phyloP scores from a whole-genome alignment of 1,139 yeast genomes.

The Yamadazyma trypodendri region DNA sequence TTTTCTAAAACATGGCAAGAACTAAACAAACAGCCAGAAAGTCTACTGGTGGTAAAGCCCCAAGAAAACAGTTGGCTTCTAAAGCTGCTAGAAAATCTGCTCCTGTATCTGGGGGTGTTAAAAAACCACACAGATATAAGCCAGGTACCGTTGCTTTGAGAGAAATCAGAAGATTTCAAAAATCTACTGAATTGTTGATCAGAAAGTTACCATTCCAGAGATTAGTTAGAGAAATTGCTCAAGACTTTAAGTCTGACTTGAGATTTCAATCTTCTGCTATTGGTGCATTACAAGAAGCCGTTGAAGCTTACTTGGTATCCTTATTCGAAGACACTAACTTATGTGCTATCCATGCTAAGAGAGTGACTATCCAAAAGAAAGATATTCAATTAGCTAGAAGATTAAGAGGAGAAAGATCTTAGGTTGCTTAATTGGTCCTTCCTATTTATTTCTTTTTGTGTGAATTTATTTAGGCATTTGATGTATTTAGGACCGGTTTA shows the following conservation, averaged over 20 bases:
- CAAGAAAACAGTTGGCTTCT: constrained; percentile 54
- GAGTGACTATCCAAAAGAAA: constrained; percentile 55
- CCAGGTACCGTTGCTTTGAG: constrained; percentile 57
- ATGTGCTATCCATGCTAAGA: constrained; percentile 55
- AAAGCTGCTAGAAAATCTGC: constrained; percentile 56
- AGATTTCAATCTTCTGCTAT: constrained; percentile 53
- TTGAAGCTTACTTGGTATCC: constrained; percentile 52
- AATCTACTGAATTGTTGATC: constrained; percentile 50
- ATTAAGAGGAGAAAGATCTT: constrained; percentile 54
- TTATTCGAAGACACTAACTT: constrained; percentile 53
- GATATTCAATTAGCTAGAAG: constrained; percentile 55
- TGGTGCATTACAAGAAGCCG: constrained; percentile 55
- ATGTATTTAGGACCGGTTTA: no score
- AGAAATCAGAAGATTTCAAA: constrained; percentile 55
- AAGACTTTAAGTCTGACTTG: constrained; percentile 52
- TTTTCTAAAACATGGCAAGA: constrained; percentile 40
- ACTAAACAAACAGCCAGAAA: constrained; percentile 56
- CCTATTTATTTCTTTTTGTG: no score
- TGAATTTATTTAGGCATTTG: no score
- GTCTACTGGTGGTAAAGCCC: constrained; percentile 55
- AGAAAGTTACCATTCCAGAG: constrained; percentile 53
- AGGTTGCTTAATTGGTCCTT: constrained; percentile 8
- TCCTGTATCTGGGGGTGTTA: constrained; percentile 52
- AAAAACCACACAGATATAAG: constrained; percentile 56
- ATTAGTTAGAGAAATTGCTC: constrained; percentile 50